Base-by-base conservation (phyloP, 306 rosid species). In the Parietaria judaica region DNA sequence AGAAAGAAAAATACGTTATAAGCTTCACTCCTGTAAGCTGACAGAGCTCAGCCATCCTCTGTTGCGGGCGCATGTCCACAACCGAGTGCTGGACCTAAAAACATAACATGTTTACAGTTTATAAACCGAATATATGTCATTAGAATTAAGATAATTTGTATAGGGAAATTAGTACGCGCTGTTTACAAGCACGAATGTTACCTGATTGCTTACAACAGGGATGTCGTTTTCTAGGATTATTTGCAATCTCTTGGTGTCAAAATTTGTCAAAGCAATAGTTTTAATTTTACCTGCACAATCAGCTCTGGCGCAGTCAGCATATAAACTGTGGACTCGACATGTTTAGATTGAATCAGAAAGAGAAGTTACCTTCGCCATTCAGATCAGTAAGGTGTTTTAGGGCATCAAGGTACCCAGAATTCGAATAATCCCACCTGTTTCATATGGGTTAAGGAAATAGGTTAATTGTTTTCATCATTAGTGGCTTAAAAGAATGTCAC, bases 181-280 rank as follows among this genome's bases (percentile, higher is more conserved):
- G 31, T 23, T 23, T 23, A 23, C 31, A 23, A 41, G 9, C 45
- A 41, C 45, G 45, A 5, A 8, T 41, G 45, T 41, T 85, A 92
- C 96, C 90, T 88, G 98, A 80, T 92, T 92, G 84, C 94, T 92
- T 53, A 92, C 96, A 76, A 88, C 83, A 39, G 95, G 98, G 79
- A 88, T 88, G 49, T 84, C 85, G 75, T 88, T 88, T 74, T 92
- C 96, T 15, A 92, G 79, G 70, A 92, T 92, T 66, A 86, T 92
- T 60, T 86, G 95, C 52, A 86, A 72, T 61, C 95, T 88, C 72
- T 88, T 95, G 0, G 98, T 86, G 65, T 92, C 96, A 61, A 92
- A 92, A 71, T 92, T 92, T 37, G 98, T 92, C 79, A 84, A 75
- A 54, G 90, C 95, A 64, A 88, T 60, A 5, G 95, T 86, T 79